Conservation (phyloP, 106 monocot species). For the Phalaenopsis equestris region DNA sequence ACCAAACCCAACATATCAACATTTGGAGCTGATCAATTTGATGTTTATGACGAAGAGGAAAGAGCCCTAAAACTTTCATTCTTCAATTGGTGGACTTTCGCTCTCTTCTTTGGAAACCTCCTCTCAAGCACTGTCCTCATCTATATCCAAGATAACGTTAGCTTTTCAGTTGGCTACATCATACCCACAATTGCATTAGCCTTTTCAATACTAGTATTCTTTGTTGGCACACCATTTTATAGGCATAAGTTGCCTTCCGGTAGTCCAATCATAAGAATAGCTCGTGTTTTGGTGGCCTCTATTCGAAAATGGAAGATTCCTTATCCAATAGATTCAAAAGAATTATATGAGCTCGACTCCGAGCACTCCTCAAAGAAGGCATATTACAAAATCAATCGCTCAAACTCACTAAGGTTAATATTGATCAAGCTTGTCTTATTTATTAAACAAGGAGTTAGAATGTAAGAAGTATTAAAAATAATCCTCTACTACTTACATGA, state of each 20-base stretch:
- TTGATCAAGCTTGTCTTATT: neutral
- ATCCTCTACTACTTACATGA: no score
- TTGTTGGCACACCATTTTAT: constrained; percentile 1
- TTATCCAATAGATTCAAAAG: neutral
- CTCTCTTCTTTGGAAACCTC: constrained; percentile 6
- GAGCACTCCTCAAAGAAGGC: neutral
- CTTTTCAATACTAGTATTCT: neutral
- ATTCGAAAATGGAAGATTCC: neutral
- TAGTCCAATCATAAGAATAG: constrained; percentile 4
- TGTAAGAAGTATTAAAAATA: no score
- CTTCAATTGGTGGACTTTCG: constrained; percentile 9
- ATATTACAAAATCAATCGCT: neutral
- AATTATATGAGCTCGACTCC: neutral
- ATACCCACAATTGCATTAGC: neutral
- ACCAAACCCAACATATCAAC: constrained; percentile 41
- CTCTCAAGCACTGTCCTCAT: constrained; percentile 1
- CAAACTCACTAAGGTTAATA: neutral
- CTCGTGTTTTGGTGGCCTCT: neutral
- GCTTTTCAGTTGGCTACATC: neutral
- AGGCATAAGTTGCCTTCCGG: neutral
- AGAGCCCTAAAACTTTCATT: neutral
- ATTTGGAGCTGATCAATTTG: constrained; percentile 30
- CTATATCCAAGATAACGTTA: constrained; percentile 3
- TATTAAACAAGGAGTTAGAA: no score
- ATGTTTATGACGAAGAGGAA: neutral